A percentile compares a stretch with the other conserved stretches of the same genome.
Evolutionary conservation across 164 flowering plant species (phyloP).

Genomic region (Cinnamomum chago): DNA sequence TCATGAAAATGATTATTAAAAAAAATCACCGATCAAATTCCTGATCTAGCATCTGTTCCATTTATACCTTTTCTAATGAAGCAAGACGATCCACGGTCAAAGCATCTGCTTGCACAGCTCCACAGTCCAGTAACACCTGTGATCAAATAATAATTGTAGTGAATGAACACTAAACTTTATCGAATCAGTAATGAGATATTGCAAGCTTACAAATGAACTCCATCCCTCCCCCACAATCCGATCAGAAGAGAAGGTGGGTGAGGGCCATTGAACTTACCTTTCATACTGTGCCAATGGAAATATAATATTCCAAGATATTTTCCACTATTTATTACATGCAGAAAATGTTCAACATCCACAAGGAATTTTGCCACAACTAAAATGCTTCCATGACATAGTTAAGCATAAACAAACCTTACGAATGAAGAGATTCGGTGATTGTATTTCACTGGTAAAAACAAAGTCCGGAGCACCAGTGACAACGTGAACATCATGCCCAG

Average conservation of each 20-base stretch:
- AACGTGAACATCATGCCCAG: conserved; percentile 91
- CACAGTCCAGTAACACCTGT: conserved; percentile 91
- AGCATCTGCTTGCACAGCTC: conserved; percentile 99
- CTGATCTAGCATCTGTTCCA: background rate
- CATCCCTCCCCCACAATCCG: background rate
- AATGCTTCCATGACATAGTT: background rate
- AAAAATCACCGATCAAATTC: background rate
- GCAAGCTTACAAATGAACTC: background rate
- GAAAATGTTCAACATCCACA: background rate
- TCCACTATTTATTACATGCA: background rate
- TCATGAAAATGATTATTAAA: too few relatives aligned
- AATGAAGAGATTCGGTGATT: conserved; percentile 76
- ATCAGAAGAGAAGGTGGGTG: background rate
- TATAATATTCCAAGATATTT: background rate
- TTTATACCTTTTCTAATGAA: conserved; percentile 79
- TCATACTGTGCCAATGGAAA: background rate
- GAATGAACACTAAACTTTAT: background rate
- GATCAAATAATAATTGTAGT: background rate
- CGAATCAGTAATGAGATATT: background rate
- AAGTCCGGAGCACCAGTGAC: conserved; percentile 94
- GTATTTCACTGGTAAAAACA: conserved; percentile 80
- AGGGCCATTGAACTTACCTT: background rate
- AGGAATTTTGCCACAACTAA: background rate
- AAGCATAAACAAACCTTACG: conserved; percentile 56
- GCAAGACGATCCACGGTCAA: conserved; percentile 97